Evolutionary conservation across 78 protist species (phyloP), one percentile per base, ranked within the genome.

Genomic region (Dictyostelium citrinum): DNA sequence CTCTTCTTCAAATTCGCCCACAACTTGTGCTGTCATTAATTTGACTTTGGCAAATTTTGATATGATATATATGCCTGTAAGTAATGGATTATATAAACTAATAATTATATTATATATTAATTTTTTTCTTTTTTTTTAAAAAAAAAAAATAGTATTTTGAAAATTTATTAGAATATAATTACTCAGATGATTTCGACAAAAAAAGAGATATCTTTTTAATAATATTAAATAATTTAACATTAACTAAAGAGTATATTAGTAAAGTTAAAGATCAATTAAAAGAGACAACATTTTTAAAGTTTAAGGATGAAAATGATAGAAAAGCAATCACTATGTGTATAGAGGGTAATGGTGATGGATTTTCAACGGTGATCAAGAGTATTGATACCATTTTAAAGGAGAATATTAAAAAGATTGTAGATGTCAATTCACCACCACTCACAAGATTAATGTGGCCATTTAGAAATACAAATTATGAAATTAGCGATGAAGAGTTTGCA

Each of bases 11-110:
- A 79, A 67, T 78, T 24, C 93, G 8, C 81, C 93, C 1, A 88
- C 84, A 43, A 39, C 60, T 12, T 88, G 85, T 78, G 84, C 93
- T 5, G 81, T 82, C 24, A 78, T 88, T n/a, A 88, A 88, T 68
- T n/a, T 51, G 55, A 78, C 85, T 12, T 78, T 49, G 16, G 37
- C 81, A 31, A 88, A 61, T 39, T 88, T 88, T 46, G 85, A 88
- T 55, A n/a, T 67, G 39, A 41, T 67, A 31, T 88, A 60, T 88
- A 61, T 88, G 71, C 93, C 93, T 10, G 92, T 86, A 86, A 86
- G 74, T 75, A 39, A 75, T 27, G 7, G 0, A 31, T 41, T 4
- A 14, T 71, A 17, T 33, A 39, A 39, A 35, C 31, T 31, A 39
- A 39, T 58, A n/a, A n/a, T n/a, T n/a, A n/a, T n/a, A n/a, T n/a